Percentiles rank a stretch among this genome's conserved stretches.
phyloP scores from a whole-genome alignment of 768 basidiomycete genomes.

The Steccherinum ochraceum region DNA sequence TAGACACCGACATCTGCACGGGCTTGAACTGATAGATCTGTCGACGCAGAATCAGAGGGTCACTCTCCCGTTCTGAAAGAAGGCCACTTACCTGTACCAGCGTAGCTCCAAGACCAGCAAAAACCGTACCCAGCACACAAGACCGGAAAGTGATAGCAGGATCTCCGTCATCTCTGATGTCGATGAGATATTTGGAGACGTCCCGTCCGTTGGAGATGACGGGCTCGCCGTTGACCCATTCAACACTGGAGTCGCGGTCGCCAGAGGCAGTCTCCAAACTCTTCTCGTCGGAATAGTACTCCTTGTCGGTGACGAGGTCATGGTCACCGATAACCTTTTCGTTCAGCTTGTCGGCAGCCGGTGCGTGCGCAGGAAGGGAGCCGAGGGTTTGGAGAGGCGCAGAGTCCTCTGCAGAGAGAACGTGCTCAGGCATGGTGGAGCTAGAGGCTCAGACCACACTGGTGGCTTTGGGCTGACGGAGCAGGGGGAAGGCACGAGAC shows the following conservation, averaged over 20 bases:
- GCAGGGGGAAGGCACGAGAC: no score
- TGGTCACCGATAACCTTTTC: neutral
- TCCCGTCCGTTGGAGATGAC: slow-evolving; percentile 34
- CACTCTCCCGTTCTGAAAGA: neutral
- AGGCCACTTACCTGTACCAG: slow-evolving; percentile 40
- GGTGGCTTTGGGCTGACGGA: no score
- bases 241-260: slow-evolving; percentile 11
- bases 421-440: neutral
- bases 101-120: slow-evolving; percentile 54
- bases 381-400: neutral
- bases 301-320: slow-evolving; percentile 5
- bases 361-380: neutral
- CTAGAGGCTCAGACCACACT: no score
- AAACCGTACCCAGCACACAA: slow-evolving; percentile 45
- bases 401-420: neutral
- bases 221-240: slow-evolving; percentile 20
- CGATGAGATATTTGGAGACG: slow-evolving; percentile 49
- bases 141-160: slow-evolving; percentile 51
- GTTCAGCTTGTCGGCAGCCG: neutral
- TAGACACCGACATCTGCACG: slow-evolving; percentile 41
- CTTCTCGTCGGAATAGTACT: neutral
- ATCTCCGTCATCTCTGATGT: slow-evolving; percentile 53
- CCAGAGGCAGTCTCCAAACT: slow-evolving; percentile 3
- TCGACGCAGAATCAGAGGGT: neutral
- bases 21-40: slow-evolving; percentile 62